phyloP scores from a whole-genome alignment of 2,329 filamentous ascomycete genomes.

The Pseudopyrenochaeta lycopersici region DNA sequence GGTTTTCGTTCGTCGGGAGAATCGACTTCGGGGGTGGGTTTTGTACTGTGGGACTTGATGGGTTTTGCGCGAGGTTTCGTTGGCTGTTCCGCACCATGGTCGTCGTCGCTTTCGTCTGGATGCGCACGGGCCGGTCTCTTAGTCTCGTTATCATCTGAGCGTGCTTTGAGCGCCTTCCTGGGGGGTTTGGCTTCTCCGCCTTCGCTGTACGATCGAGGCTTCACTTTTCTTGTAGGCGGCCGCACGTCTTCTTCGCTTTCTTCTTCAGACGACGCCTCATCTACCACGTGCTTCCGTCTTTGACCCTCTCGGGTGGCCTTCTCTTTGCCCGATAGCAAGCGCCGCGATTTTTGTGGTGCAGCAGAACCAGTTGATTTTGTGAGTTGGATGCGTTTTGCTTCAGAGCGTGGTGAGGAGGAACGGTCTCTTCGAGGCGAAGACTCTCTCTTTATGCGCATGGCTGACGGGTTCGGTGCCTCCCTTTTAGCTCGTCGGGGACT shows the following conservation, averaged over 20 bases:
- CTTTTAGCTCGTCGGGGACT: constrained; percentile 47
- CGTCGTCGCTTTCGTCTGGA: constrained; percentile 44
- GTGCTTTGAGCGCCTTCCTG: constrained; percentile 42
- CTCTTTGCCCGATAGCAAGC: constrained; percentile 48
- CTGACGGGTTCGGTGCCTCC: constrained; percentile 37
- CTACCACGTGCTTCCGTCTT: constrained; percentile 42
- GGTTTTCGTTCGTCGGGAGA: constrained; percentile 46
- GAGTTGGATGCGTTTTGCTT: constrained; percentile 34
- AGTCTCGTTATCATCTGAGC: constrained; percentile 41
- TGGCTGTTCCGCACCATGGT: constrained; percentile 31
- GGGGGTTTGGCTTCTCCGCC: constrained; percentile 44
- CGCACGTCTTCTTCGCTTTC: constrained; percentile 51
- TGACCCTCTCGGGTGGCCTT: constrained; percentile 46
- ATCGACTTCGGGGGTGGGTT: constrained; percentile 45
- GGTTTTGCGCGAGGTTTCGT: constrained; percentile 39
- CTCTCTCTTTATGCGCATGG: constrained; percentile 42
- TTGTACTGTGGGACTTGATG: constrained; percentile 33
- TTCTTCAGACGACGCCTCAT: constrained; percentile 46
- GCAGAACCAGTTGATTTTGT: constrained; percentile 29
- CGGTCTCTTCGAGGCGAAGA: constrained; percentile 43
- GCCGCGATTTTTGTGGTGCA: constrained; percentile 43
- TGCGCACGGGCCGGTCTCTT: constrained; percentile 32
- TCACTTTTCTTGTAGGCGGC: constrained; percentile 43
- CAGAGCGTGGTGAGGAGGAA: constrained; percentile 44
- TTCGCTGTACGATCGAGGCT: constrained; percentile 46